Conservation (phyloP, 768 basidiomycete genomes). For the Pulveroboletus sp. region DNA sequence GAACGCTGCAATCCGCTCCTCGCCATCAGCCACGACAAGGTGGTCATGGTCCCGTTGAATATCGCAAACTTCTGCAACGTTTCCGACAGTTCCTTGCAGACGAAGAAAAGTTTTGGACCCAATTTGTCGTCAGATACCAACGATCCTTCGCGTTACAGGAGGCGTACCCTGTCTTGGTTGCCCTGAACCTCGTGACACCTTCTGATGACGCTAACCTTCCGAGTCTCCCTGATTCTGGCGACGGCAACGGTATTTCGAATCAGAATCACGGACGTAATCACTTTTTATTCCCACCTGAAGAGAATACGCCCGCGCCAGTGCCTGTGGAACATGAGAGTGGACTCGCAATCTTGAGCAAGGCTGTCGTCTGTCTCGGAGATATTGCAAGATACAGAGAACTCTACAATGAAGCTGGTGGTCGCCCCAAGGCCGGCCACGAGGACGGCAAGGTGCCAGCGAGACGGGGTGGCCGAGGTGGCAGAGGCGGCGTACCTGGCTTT, state of each 20-base stretch:
- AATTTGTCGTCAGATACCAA: conserved; percentile 70
- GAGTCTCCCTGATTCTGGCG: conserved; percentile 18
- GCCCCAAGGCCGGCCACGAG: conserved; percentile 65
- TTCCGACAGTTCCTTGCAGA: conserved; percentile 87
- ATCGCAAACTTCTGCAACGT: conserved; percentile 79
- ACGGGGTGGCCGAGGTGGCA: conserved; percentile 43
- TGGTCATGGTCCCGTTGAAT: conserved; percentile 65
- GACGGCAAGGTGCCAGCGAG: conserved; percentile 38
- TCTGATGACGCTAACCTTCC: conserved; percentile 34
- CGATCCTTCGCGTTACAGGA: conserved; percentile 68
- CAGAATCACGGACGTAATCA: conserved; percentile 47
- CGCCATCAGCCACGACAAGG: conserved; percentile 35
- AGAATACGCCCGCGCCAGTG: conserved; percentile 37
- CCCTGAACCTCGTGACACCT: conserved; percentile 49
- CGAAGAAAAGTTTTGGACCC: conserved; percentile 90
- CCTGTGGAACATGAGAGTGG: conserved; percentile 44
- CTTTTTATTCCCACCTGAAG: conserved; percentile 60
- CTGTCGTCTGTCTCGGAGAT: conserved; percentile 88
- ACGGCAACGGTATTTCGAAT: conserved; percentile 18
- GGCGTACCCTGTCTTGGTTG: conserved; percentile 50
- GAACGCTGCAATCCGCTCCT: conserved; percentile 40
- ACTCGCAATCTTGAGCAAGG: conserved; percentile 79
- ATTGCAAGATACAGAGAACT: conserved; percentile 90
- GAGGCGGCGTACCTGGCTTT: conserved; percentile 41
- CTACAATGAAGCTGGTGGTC: conserved; percentile 69